Base-by-base conservation (phyloP, 2,329 filamentous ascomycete species). In the Trichoderma koningii region DNA sequence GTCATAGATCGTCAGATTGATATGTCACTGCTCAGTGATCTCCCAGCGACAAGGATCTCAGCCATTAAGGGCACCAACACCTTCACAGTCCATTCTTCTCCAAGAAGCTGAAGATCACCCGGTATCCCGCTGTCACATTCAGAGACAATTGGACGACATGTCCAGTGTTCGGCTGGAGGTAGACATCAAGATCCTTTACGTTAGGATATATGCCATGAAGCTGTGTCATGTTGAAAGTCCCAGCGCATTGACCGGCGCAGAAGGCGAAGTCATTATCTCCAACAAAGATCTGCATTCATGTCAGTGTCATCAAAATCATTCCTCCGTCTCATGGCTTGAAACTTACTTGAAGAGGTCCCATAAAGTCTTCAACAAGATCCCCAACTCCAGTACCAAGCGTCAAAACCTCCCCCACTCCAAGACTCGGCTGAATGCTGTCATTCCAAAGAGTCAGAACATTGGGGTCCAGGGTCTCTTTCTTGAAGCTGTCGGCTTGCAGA, bases 261-360 rank as follows among this genome's bases (percentile, higher is more conserved):
- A 41, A 38, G 4, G 30, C 52, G 9, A 55, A 55, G 1, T 55
- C 52, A 1, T 41, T 38, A 15, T 55, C 52, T n/a, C 52, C 34
- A 26, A 41, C 34, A 12, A 55, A 55, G 5, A 55, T 6, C 52
- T 55, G 7, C 1, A 55, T 10, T 15, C 19, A 3, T 1, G n/a
- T 55, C 21, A 55, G 30, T 19, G 2, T 7, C 5, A 34, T 14
- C 9, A 52, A 12, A 1, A 5, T 12, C 10, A 52, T 14, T 3
- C 17, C n/a, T n/a, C 14, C 15, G 0, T 2, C 0, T 0, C 41
- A 7, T 19, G 17, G 23, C 2, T 7, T 2, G 19, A 1, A 38
- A 17, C 52, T 2, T 10, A 41, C 52, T 19, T 41, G 52, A 41
- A 55, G 52, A 55, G 52, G 52, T 9, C 52, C 52, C 9, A 30